A percentile compares a stretch with the other conserved stretches of the same genome.
Evolutionary conservation across 805 yeast species (phyloP).

Genomic region (Nematodospora valgi): DNA sequence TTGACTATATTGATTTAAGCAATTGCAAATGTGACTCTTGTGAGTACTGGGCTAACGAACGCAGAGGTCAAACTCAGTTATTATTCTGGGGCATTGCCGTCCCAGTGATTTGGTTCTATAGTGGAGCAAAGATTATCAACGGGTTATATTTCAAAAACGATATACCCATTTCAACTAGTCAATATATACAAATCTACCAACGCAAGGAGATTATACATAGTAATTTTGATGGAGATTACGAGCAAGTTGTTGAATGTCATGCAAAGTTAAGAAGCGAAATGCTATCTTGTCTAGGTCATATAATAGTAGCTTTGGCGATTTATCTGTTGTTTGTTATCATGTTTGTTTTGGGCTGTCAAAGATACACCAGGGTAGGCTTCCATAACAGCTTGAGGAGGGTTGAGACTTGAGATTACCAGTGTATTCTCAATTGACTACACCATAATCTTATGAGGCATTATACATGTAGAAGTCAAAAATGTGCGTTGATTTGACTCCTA

Average conservation of each 20-base stretch:
- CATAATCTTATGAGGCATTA: no score
- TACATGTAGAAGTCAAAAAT: no score
- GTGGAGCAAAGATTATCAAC: slow-evolving; percentile 8
- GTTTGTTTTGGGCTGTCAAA: slow-evolving; percentile 1
- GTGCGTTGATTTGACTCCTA: not conserved
- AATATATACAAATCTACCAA: slow-evolving; percentile 6
- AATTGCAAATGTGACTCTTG: slow-evolving; percentile 11
- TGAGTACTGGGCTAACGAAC: slow-evolving; percentile 3
- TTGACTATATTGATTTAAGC: slow-evolving; percentile 4
- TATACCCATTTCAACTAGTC: slow-evolving; percentile 9
- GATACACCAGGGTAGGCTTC: no score
- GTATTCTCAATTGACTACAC: no score
- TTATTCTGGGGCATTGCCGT: slow-evolving; percentile 16
- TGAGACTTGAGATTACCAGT: no score
- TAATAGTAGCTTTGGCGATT: slow-evolving; percentile 8
- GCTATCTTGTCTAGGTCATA: slow-evolving; percentile 8
- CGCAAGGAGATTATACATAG: no score
- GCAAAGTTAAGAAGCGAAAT: slow-evolving; percentile 5
- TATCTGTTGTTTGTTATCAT: slow-evolving; percentile 7
- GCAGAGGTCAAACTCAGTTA: slow-evolving; percentile 1
- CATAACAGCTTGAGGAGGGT: no score
- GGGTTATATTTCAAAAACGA: slow-evolving; percentile 6
- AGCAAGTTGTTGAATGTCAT: slow-evolving; percentile 8
- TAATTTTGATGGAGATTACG: not conserved
- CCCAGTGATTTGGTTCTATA: slow-evolving; percentile 20